Evolutionary conservation across 257 asterid genomes (phyloP).

Genomic region (Lithospermum erythrorhizon): DNA sequence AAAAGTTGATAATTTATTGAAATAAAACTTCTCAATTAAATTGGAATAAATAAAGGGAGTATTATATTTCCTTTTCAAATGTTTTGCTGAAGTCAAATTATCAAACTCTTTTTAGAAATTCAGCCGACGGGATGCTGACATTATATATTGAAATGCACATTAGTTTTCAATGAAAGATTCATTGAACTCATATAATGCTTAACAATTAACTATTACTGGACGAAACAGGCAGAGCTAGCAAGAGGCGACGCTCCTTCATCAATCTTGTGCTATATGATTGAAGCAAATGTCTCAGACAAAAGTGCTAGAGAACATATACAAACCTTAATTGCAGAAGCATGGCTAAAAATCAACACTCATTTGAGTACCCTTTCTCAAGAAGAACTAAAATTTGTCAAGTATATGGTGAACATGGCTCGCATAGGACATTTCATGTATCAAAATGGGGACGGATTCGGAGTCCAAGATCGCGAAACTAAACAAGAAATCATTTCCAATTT

Average conservation of each 20-base stretch:
- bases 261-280: constrained; percentile 47
- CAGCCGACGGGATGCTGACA: too few relatives aligned
- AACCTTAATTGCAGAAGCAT: constrained; percentile 15
- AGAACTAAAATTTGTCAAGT: constrained; percentile 12
- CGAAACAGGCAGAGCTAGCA: constrained; percentile 40
- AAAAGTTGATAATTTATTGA: too few relatives aligned
- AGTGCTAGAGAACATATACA: constrained; percentile 30
- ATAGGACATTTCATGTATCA: constrained; percentile 33
- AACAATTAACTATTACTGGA: neutral
- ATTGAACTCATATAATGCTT: too few relatives aligned
- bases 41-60: too few relatives aligned
- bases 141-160: too few relatives aligned
- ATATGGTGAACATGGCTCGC: constrained; percentile 30
- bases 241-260: constrained; percentile 62
- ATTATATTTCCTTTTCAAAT: too few relatives aligned
- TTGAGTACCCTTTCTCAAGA: neutral
- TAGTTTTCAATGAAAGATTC: too few relatives aligned
- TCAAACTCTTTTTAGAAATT: too few relatives aligned
- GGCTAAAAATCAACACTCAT: constrained; percentile 31
- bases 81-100: too few relatives aligned
- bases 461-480: constrained; percentile 32
- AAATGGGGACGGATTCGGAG: constrained; percentile 49
- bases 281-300: constrained; percentile 29
- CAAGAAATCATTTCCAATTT: constrained; percentile 30
- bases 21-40: too few relatives aligned